Conservation (phyloP, 2,329 filamentous ascomycete species). For the Rasamsonia emersonii region DNA sequence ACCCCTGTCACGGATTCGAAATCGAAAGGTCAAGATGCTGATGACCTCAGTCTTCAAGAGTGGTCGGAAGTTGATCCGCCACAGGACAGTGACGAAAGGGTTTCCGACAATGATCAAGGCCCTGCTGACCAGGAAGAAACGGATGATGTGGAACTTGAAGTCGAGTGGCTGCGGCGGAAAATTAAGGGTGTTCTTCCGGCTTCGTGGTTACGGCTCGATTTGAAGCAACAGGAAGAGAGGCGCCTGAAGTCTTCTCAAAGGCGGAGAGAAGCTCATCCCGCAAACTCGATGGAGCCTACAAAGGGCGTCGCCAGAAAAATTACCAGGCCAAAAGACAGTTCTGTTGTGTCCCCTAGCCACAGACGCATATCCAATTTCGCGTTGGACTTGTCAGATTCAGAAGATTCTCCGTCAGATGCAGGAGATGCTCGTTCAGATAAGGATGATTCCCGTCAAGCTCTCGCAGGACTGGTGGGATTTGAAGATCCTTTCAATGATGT, state of each 20-base stretch:
- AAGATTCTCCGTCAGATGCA: slow-evolving; percentile 14
- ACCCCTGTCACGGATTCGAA: slow-evolving; percentile 18
- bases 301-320: slow-evolving; percentile 29
- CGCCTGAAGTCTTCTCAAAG: slow-evolving; percentile 11
- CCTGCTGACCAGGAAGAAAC: slow-evolving; percentile 14
- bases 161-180: slow-evolving; percentile 29
- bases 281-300: slow-evolving; percentile 16
- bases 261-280: slow-evolving; percentile 13
- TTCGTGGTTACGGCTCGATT: slow-evolving; percentile 38
- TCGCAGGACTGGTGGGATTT: slow-evolving; percentile 13
- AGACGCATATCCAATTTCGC: slow-evolving; percentile 11
- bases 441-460: slow-evolving; percentile 8
- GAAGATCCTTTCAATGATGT: slow-evolving; percentile 14
- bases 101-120: slow-evolving; percentile 14
- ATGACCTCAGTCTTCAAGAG: slow-evolving; percentile 11
- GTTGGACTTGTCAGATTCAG: slow-evolving; percentile 23
- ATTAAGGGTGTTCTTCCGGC: slow-evolving; percentile 43
- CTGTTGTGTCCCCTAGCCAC: slow-evolving; percentile 9
- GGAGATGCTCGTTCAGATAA: slow-evolving; percentile 8
- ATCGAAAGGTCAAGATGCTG: slow-evolving; percentile 14
- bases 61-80: slow-evolving; percentile 9
- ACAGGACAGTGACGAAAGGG: slow-evolving; percentile 9
- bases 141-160: slow-evolving; percentile 16
- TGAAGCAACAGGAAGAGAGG: slow-evolving; percentile 22
- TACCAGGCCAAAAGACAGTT: slow-evolving; percentile 13